A percentile compares a stretch with the other conserved stretches of the same genome.
Evolutionary conservation across 1,284 basidiomycete species (phyloP).

Genomic region (Athelia sp.): DNA sequence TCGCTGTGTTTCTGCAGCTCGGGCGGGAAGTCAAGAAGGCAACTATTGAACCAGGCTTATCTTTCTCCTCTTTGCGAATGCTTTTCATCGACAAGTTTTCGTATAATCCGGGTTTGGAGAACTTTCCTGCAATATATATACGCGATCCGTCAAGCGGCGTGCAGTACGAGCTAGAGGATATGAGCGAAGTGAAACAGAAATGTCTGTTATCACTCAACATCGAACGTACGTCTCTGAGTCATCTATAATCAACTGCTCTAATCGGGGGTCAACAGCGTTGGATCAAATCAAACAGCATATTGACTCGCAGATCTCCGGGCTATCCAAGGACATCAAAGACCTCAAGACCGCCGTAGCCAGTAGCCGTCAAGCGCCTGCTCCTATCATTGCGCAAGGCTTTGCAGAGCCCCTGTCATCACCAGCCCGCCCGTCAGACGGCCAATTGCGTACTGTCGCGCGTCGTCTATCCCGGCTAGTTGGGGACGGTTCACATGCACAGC

Average conservation of each 20-base stretch:
- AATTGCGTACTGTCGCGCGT: constrained; percentile 67
- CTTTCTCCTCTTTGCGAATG: constrained; percentile 72
- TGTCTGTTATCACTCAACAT: constrained; percentile 91
- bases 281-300: constrained; percentile 99
- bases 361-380: constrained; percentile 33
- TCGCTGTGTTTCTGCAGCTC: constrained; percentile 84
- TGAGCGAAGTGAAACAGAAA: constrained; percentile 88
- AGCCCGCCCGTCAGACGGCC: constrained; percentile 65
- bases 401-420: constrained; percentile 55
- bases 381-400: constrained; percentile 49
- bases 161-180: constrained; percentile 94
- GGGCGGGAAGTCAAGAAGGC: constrained; percentile 92
- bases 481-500: constrained; percentile 27
- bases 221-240: constrained; percentile 67
- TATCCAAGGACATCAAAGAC: constrained; percentile 93
- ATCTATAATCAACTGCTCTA: constrained; percentile 2
- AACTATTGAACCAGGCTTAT: constrained; percentile 63
- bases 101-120: constrained; percentile 89
- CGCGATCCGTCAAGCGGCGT: constrained; percentile 89
- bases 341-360: constrained; percentile 64
- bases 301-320: constrained; percentile 78
- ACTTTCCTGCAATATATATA: constrained; percentile 95
- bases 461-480: constrained; percentile 62
- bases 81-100: constrained; percentile 95
- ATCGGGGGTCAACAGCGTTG: constrained; percentile 56